Base-by-base conservation (phyloP, 768 basidiomycete genomes). In the Hygrocybe coccinea region DNA sequence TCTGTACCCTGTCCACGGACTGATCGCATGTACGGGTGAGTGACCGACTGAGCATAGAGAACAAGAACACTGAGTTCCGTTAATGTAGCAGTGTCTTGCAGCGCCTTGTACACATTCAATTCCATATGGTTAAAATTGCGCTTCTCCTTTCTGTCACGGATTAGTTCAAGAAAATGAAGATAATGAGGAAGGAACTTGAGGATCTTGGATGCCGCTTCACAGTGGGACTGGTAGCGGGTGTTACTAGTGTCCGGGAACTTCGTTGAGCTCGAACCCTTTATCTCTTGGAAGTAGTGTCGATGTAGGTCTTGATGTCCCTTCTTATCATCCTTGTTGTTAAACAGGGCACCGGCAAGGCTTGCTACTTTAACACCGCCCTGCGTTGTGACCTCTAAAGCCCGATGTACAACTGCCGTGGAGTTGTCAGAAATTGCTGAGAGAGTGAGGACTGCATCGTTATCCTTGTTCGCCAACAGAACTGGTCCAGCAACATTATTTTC, bases 191-290 rank as follows among this genome's bases (percentile, higher is more conserved):
- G 68, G 49, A 72, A 44, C 0, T 64, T 43, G n/a, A 75, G 46
- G 10, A 74, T 54, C 11, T 56, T 63, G 0, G 59, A 45, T 0
- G 68, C 60, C 0, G 70, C 72, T 4, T 67, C 61, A 19, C 68
- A 58, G 55, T 74, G 64, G 1, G 66, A 69, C 24, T 69, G 65
- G 55, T 64, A 76, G 0, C 65, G 66, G 0, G 63, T 75, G 54
- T 74, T 75, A 56, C 67, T 71, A 0, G 68, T 70, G 49, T 74
- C 70, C 0, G 74, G 72, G 48, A 67, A 76, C 44, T 50, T 33
- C 2, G 67, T 29, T 1, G 24, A n/a, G 12, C 59, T 56, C 2
- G 69, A 71, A 11, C 67, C 37, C 1, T 37, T 5, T 0, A 24
- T 5, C 24, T 69, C 62, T 36, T 71, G 67, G 46, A 52, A 69